Percentiles rank a stretch among this genome's conserved stretches.
phyloP scores from a whole-genome alignment of 2,329 filamentous ascomycete genomes.

The Aurifilum marmelostoma region DNA sequence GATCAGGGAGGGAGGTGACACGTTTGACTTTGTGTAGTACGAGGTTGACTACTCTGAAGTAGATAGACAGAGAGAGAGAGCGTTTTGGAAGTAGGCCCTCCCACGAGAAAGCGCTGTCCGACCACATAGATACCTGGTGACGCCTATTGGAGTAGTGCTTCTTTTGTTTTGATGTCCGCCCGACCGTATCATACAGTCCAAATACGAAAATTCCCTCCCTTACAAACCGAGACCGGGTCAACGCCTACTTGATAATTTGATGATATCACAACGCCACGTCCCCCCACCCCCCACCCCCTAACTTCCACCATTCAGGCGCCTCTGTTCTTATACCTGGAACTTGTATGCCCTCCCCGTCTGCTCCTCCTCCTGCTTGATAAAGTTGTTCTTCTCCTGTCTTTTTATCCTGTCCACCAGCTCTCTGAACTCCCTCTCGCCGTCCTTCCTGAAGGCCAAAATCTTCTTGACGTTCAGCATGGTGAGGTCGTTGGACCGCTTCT shows the following conservation, averaged over 20 bases:
- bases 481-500: constrained; percentile 59
- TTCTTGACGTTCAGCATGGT: constrained; percentile 81
- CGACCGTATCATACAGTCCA: constrained; percentile 10
- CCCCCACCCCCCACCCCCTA: not conserved
- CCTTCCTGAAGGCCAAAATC: constrained; percentile 73
- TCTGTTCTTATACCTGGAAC: not conserved
- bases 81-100: not conserved
- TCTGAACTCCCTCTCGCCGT: constrained; percentile 71
- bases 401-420: constrained; percentile 56
- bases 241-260: constrained; percentile 11
- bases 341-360: constrained; percentile 21
- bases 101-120: not conserved
- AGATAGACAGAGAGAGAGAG: not conserved
- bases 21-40: constrained; percentile 86
- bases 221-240: constrained; percentile 2
- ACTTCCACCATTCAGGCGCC: not conserved
- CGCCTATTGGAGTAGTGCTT: not conserved
- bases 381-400: constrained; percentile 33
- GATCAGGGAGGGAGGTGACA: constrained; percentile 82
- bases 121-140: no score
- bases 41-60: constrained; percentile 20
- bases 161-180: not conserved
- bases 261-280: constrained; percentile 6
- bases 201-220: not conserved
- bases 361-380: constrained; percentile 29